Conservation (phyloP, 108 stramenopile genomes). For the Pseudonitzschia multistriata region DNA sequence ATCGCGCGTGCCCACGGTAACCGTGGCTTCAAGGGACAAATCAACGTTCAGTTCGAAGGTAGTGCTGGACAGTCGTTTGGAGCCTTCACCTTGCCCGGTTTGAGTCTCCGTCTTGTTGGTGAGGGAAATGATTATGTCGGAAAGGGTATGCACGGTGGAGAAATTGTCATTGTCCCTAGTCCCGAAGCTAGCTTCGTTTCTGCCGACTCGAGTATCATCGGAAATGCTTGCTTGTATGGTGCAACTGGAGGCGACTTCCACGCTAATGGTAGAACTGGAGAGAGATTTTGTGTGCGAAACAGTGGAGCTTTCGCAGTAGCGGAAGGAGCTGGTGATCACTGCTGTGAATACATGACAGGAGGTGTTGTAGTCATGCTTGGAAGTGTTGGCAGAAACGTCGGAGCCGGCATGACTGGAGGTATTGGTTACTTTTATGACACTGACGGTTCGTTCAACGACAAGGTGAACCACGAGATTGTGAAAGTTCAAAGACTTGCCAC, state of each 20-base stretch:
- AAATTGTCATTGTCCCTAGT: constrained; percentile 87
- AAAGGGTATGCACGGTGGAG: constrained; percentile 95
- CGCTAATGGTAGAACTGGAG: constrained; percentile 92
- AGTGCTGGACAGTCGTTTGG: constrained; percentile 96
- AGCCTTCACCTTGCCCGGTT: constrained; percentile 84
- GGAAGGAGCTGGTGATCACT: constrained; percentile 95
- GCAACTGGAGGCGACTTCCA: constrained; percentile 95
- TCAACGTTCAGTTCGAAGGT: constrained; percentile 88
- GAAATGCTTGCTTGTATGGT: constrained; percentile 96
- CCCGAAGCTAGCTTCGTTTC: constrained; percentile 80
- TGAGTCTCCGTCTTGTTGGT: constrained; percentile 85
- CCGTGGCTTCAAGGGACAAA: constrained; percentile 80
- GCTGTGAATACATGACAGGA: constrained; percentile 98
- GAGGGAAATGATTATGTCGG: constrained; percentile 98
- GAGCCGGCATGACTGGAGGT: constrained; percentile 96
- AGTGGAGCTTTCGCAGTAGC: constrained; percentile 94
- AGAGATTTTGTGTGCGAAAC: constrained; percentile 96
- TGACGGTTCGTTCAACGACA: constrained; percentile 69
- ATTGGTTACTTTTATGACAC: constrained; percentile 93
- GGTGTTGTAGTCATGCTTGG: constrained; percentile 92
- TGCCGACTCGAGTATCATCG: constrained; percentile 91
- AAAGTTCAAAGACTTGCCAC: constrained; percentile 69
- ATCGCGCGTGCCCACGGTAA: constrained; percentile 90
- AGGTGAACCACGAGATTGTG: constrained; percentile 92
- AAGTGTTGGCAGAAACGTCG: constrained; percentile 91